Evolutionary conservation across 73 alveolate species (phyloP).

Genomic region (Blepharisma stoltei): DNA sequence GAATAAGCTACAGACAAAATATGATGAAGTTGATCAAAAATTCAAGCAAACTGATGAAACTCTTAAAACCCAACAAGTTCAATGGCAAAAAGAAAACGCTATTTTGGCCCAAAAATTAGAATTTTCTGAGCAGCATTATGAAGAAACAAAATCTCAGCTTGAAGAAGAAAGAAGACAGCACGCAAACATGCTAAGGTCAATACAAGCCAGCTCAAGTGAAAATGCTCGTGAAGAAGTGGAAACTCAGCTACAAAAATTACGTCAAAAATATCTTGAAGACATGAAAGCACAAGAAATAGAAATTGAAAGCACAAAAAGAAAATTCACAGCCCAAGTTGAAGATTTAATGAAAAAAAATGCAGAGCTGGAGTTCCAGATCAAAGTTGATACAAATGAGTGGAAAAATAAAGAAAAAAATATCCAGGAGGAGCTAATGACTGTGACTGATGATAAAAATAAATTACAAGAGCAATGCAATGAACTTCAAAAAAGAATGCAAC

Average conservation of each 20-base stretch:
- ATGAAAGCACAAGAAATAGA: constrained; percentile 22
- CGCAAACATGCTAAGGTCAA: constrained; percentile 32
- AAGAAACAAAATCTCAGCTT: constrained; percentile 27
- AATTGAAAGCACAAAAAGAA: constrained; percentile 21
- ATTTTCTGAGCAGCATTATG: constrained; percentile 55
- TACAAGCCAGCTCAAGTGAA: constrained; percentile 40
- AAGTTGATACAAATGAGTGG: constrained; percentile 6
- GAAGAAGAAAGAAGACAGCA: constrained; percentile 50
- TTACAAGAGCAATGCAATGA: neutral
- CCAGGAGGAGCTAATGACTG: neutral
- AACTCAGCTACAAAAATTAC: neutral
- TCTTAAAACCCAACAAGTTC: neutral
- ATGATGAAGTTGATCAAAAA: constrained; percentile 51
- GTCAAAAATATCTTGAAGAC: constrained; percentile 8
- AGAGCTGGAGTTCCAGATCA: constrained; percentile 4
- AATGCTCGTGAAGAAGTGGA: constrained; percentile 46
- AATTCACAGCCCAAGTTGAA: constrained; percentile 17
- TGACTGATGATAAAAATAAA: constrained; percentile 12
- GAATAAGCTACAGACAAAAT: constrained; percentile 52
- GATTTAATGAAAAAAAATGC: neutral
- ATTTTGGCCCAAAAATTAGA: constrained; percentile 63
- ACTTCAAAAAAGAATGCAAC: neutral
- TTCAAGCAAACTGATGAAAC: constrained; percentile 25
- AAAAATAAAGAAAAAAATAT: neutral
- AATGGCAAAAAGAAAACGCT: constrained; percentile 62